phyloP scores from a whole-genome alignment of 441 rosid species.

The Syzygium syzygioides region DNA sequence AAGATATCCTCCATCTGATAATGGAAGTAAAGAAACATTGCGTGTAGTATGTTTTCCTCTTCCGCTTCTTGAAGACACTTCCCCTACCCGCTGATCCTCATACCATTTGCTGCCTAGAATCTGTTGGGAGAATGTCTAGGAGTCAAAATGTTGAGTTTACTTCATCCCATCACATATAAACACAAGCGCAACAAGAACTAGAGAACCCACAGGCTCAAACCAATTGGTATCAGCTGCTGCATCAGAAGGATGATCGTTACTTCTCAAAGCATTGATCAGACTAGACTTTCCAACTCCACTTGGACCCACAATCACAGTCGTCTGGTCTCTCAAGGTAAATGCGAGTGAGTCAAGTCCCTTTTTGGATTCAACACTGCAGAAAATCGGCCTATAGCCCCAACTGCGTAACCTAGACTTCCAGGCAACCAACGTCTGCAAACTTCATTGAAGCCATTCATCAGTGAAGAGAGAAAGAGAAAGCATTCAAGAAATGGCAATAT shows the following conservation, averaged over 20 bases:
- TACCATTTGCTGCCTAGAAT: slow-evolving; percentile 70
- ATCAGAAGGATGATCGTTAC: slow-evolving; percentile 25
- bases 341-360: slow-evolving; percentile 61
- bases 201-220: slow-evolving; percentile 63
- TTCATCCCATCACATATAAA: neutral
- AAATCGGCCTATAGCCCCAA: slow-evolving; percentile 81
- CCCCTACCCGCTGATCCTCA: slow-evolving; percentile 81
- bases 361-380: slow-evolving; percentile 74
- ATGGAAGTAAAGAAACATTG: slow-evolving; percentile 73
- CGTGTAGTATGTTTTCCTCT: slow-evolving; percentile 92
- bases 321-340: slow-evolving; percentile 53
- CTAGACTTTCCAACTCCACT: slow-evolving; percentile 99
- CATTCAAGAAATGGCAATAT: neutral
- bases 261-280: slow-evolving; percentile 71
- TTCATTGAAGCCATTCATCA: neutral
- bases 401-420: slow-evolving; percentile 61
- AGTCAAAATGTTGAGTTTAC: neutral
- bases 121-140: slow-evolving; percentile 19
- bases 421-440: slow-evolving; percentile 39
- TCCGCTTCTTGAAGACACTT: slow-evolving; percentile 81
- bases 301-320: slow-evolving; percentile 85
- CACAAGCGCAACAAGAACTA: neutral
- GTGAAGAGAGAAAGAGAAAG: neutral
- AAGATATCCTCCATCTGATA: slow-evolving; percentile 75
- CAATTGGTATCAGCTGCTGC: slow-evolving; percentile 39